Percentiles rank a stretch among this genome's conserved stretches.
Conservation (phyloP, 768 basidiomycete species). For the Filobasidium wieringae region DNA sequence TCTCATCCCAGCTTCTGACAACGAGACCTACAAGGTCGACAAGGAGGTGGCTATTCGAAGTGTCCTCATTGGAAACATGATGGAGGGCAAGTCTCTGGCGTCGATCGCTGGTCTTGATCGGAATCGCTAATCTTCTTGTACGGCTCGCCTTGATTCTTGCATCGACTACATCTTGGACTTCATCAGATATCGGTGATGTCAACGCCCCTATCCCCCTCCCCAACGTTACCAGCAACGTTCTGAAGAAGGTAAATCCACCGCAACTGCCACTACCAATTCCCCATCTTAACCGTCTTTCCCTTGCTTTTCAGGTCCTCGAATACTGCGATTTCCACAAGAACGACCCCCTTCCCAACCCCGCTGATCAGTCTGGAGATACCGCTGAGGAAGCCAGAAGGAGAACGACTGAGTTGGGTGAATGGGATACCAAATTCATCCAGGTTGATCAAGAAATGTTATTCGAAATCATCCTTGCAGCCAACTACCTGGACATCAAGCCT, state of each 20-base stretch:
- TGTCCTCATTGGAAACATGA: constrained; percentile 98
- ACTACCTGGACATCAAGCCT: constrained; percentile 99
- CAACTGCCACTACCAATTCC: constrained; percentile 2
- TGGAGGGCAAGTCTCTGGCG: constrained; percentile 64
- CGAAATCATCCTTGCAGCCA: constrained; percentile 98
- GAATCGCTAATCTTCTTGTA: neutral
- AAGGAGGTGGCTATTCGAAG: constrained; percentile 89
- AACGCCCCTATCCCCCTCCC: constrained; percentile 90
- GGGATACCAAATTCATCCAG: constrained; percentile 76
- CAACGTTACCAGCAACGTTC: constrained; percentile 41
- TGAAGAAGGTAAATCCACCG: constrained; percentile 16
- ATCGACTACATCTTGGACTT: neutral
- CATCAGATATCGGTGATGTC: constrained; percentile 77
- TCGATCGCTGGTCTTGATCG: neutral
- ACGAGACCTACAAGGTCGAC: constrained; percentile 85
- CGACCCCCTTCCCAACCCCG: constrained; percentile 78
- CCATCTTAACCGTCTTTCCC: constrained; percentile 26
- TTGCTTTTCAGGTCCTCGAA: constrained; percentile 69
- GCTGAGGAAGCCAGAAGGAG: constrained; percentile 93
- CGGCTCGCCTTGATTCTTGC: neutral
- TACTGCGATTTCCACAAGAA: constrained; percentile 99
- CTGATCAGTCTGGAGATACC: constrained; percentile 20
- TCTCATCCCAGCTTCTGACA: constrained; percentile 53
- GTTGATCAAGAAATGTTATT: constrained; percentile 99
- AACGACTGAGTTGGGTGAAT: constrained; percentile 96